A percentile compares a stretch with the other conserved stretches of the same genome.
Conservation (phyloP, 192 early-diverging fungal species). For the Backusella liffmaniae region DNA sequence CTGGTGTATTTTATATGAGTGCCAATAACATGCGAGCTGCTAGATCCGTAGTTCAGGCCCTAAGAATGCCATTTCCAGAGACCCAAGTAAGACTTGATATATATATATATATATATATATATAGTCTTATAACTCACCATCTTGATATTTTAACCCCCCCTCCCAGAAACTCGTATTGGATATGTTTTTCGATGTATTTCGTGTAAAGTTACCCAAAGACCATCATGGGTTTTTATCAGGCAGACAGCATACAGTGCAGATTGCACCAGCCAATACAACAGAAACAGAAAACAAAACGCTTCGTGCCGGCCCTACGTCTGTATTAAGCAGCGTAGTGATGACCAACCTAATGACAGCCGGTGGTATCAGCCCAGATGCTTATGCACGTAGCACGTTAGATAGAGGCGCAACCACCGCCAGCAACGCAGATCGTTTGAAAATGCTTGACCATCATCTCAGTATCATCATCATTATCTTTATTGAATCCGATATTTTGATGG, state of each 20-base stretch:
- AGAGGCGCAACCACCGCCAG: constrained; percentile 16
- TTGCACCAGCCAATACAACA: constrained; percentile 13
- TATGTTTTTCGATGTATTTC: constrained; percentile 80
- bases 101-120: background rate
- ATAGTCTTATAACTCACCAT: background rate
- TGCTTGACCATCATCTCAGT: constrained; percentile 69
- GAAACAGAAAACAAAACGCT: background rate
- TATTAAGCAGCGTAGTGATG: constrained; percentile 1
- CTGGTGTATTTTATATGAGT: constrained; percentile 76
- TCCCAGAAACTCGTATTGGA: constrained; percentile 74
- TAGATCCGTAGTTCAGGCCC: constrained; percentile 65
- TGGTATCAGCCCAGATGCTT: constrained; percentile 8
- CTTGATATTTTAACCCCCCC: background rate
- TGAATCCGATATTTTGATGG: constrained; percentile 61
- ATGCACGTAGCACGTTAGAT: constrained; percentile 5
- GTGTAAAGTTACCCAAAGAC: constrained; percentile 64
- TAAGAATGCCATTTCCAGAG: constrained; percentile 67
- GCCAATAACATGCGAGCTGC: constrained; percentile 69
- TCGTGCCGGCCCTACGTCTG: background rate
- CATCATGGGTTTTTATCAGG: constrained; percentile 45
- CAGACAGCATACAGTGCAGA: constrained; percentile 35
- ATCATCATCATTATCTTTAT: constrained; percentile 76
- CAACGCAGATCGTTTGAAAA: constrained; percentile 49
- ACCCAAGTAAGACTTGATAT: constrained; percentile 48
- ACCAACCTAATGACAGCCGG: constrained; percentile 11